Base-by-base conservation (phyloP, 192 early-diverging fungal genomes). In the Umbelopsis ramanniana region DNA sequence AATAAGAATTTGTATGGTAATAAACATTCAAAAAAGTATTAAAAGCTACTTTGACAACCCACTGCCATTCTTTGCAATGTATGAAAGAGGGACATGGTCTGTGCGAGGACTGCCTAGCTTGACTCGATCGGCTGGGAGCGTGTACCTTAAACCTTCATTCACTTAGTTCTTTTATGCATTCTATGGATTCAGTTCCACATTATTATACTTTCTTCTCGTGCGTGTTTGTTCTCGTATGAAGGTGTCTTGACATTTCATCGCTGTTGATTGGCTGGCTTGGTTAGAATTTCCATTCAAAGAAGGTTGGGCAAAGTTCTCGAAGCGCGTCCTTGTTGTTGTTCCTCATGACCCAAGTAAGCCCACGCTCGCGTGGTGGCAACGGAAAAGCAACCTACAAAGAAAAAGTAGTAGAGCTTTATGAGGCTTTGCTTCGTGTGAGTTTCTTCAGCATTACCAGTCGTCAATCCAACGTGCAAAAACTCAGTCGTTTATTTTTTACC, bases 391-490 rank as follows among this genome's bases (percentile, higher is more conserved):
- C 48, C 23, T 79, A 82, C 46, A 82, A 82, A 75, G 83, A 84
- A 52, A 84, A 84, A 67, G 80, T 80, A 80, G 78, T 80, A n/a
- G 81, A 80, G 67, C 80, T 84, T 43, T 84, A 84, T 55, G 40
- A 38, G 8, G 38, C 2, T 9, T 52, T 69, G 17, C 38, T 60
- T 47, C 50, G 57, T 26, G 46, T 69, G 46, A 68, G 43, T 24
- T 26, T 68, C 21, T 24, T 15, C 45, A 24, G 17, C 48, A 15
- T 53, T 69, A 2, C 46, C 14, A 12, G 15, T 14, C 17, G n/a
- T 35, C 15, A 9, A 66, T 29, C 17, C 60, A 12, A 8, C 38
- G 26, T 29, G 12, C 43, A 45, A 46, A 45, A 46, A 8, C 52
- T 50, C 40, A 43, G 24, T 45, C 17, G 47, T 23, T 53, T 15